Conservation (phyloP, 495 filamentous ascomycete genomes). For the Daldinia grandis region DNA sequence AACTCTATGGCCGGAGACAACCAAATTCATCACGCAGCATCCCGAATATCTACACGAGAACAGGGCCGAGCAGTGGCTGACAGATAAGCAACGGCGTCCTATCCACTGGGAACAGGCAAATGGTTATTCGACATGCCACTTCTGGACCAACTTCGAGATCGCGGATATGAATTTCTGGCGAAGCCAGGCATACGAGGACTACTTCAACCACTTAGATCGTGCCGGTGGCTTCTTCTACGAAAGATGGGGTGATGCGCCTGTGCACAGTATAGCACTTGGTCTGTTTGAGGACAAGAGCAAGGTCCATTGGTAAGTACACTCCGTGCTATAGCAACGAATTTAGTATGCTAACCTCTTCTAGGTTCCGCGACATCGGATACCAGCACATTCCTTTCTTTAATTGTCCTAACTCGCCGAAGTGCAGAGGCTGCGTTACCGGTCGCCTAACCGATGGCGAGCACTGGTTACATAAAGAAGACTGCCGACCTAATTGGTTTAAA, state of each 20-base stretch:
- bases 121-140: conserved; percentile 99
- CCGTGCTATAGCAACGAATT: conserved; percentile 21
- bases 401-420: conserved; percentile 96
- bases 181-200: conserved; percentile 88
- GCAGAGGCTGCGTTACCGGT: conserved; percentile 84
- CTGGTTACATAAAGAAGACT: conserved; percentile 90
- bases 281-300: conserved; percentile 89
- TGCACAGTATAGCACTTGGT: conserved; percentile 94
- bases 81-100: conserved; percentile 77
- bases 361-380: conserved; percentile 99
- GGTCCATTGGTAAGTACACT: conserved; percentile 85
- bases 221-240: conserved; percentile 99
- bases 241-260: conserved; percentile 97
- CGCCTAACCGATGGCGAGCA: conserved; percentile 86
- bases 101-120: conserved; percentile 80
- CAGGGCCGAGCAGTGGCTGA: conserved; percentile 88
- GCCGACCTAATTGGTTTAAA: conserved; percentile 96
- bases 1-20: conserved; percentile 93
- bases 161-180: conserved; percentile 96
- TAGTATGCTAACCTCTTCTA: conserved; percentile 47
- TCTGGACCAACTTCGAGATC: conserved; percentile 99
- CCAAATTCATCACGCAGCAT: conserved; percentile 85
- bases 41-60: conserved; percentile 82
- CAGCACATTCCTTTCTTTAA: conserved; percentile 99
- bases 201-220: conserved; percentile 94